These are phyloP conservation scores for Podospora pseudocomata DNA, from an alignment of 495 filamentous ascomycete genomes.

Conservation along the genomic window DNA sequence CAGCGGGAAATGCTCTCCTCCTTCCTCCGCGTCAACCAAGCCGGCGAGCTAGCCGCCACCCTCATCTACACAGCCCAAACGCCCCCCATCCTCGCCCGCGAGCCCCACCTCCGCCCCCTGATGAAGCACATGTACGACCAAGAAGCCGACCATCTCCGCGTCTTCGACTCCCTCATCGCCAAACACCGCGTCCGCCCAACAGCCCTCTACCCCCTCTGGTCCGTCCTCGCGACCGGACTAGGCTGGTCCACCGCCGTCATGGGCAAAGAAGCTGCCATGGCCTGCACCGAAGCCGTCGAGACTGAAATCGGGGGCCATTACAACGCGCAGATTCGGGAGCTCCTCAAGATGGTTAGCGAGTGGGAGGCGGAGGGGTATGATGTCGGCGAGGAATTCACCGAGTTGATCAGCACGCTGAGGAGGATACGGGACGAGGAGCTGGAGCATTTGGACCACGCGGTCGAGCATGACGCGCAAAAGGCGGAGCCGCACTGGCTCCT, in stretches of 20 bases:
- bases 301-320: constrained; percentile 97
- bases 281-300: constrained; percentile 96
- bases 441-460: constrained; percentile 93
- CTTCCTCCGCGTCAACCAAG: constrained; percentile 86
- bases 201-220: constrained; percentile 90
- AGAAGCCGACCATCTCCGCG: constrained; percentile 78
- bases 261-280: constrained; percentile 94
- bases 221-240: constrained; percentile 72
- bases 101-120: constrained; percentile 81
- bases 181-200: constrained; percentile 91
- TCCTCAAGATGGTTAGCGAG: constrained; percentile 75
- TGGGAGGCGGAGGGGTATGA: constrained; percentile 65
- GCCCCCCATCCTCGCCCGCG: constrained; percentile 65
- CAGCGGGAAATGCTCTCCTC: constrained; percentile 75
- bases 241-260: constrained; percentile 89
- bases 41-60: constrained; percentile 81
- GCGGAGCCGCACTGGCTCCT: constrained; percentile 84
- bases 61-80: constrained; percentile 82
- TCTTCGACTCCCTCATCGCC: constrained; percentile 79
- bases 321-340: constrained; percentile 78
- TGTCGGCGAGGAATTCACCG: constrained; percentile 71
- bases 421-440: constrained; percentile 92
- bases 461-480: constrained; percentile 84
- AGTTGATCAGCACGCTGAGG: constrained; percentile 68
- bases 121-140: constrained; percentile 99